Percentiles rank a stretch among this genome's conserved stretches.
These are phyloP conservation scores for Rutstroemia sydowiana DNA, from an alignment of 2,329 filamentous ascomycete species.

Conservation along the genomic window DNA sequence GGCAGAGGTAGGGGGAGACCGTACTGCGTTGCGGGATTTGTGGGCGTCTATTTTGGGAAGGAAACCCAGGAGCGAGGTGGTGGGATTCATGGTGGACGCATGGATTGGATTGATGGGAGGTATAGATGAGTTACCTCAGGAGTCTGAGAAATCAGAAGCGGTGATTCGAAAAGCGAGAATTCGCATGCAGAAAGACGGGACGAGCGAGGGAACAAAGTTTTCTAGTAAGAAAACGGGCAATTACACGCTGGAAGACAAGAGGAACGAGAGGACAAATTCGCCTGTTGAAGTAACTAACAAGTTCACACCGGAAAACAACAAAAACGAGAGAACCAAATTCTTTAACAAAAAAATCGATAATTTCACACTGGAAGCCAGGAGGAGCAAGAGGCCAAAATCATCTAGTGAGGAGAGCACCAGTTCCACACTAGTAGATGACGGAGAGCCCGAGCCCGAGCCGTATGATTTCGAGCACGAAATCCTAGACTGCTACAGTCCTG, in stretches of 20 bases:
- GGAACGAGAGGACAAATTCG: no score
- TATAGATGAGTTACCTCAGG: background rate
- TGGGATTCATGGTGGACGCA: slow-evolving; percentile 16
- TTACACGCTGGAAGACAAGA: background rate
- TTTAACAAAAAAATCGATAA: no score
- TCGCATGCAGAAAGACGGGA: slow-evolving; percentile 12
- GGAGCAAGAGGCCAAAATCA: no score
- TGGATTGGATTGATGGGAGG: slow-evolving; percentile 16
- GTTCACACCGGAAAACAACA: no score
- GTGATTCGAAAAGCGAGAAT: slow-evolving; percentile 13
- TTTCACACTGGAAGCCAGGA: no score
- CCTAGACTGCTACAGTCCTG: slow-evolving; percentile 15
- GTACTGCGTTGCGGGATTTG: slow-evolving; percentile 38
- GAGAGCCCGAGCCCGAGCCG: slow-evolving; percentile 6
- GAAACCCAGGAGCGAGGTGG: slow-evolving; percentile 11
- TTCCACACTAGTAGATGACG: background rate
- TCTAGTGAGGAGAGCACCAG: background rate
- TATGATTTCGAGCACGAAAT: slow-evolving; percentile 17
- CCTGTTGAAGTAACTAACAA: no score
- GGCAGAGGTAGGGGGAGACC: slow-evolving; percentile 39
- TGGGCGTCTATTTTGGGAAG: slow-evolving; percentile 35
- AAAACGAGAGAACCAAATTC: no score
- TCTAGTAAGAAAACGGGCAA: no score
- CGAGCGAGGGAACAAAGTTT: background rate
- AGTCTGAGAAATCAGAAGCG: slow-evolving; percentile 11